phyloP scores from a whole-genome alignment of 805 yeast genomes.

The Barnettozyma wickerhamii region DNA sequence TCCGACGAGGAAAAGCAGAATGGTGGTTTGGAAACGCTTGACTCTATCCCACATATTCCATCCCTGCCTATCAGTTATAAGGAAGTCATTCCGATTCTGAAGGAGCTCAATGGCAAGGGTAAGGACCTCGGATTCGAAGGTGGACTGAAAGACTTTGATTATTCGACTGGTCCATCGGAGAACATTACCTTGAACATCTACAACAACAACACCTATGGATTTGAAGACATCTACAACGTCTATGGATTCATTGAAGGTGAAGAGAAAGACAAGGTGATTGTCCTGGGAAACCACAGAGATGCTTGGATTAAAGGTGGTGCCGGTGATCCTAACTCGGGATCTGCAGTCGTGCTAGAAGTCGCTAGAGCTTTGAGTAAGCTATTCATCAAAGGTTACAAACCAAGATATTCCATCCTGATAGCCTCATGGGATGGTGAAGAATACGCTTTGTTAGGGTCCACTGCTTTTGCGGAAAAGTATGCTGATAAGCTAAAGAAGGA shows the following conservation, averaged over 20 bases:
- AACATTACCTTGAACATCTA: slow-evolving; percentile 46
- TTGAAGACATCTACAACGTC: slow-evolving; percentile 59
- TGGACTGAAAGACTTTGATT: slow-evolving; percentile 38
- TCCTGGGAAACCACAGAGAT: slow-evolving; percentile 76
- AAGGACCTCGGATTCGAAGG: slow-evolving; percentile 46
- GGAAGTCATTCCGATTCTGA: slow-evolving; percentile 60
- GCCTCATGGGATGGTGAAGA: slow-evolving; percentile 89
- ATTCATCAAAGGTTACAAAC: slow-evolving; percentile 56
- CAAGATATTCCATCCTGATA: slow-evolving; percentile 56
- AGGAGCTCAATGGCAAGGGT: slow-evolving; percentile 57
- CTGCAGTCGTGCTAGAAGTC: slow-evolving; percentile 60
- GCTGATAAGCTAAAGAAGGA: slow-evolving; percentile 41
- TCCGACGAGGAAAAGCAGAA: slow-evolving; percentile 57
- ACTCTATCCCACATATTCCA: slow-evolving; percentile 61
- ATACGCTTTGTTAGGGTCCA: slow-evolving; percentile 68
- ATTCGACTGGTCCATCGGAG: slow-evolving; percentile 48
- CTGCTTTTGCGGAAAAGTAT: slow-evolving; percentile 70
- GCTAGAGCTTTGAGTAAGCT: slow-evolving; percentile 55
- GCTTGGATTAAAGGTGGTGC: slow-evolving; percentile 82
- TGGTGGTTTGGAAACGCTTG: slow-evolving; percentile 42
- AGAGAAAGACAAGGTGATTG: slow-evolving; percentile 47
- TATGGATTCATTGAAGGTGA: slow-evolving; percentile 57
- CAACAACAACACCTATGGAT: slow-evolving; percentile 57
- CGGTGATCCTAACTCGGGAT: slow-evolving; percentile 74
- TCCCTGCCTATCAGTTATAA: slow-evolving; percentile 62